These are phyloP conservation scores for Phytophthora rubi DNA, from an alignment of 352 stramenopile genomes.

Conservation along the genomic window DNA sequence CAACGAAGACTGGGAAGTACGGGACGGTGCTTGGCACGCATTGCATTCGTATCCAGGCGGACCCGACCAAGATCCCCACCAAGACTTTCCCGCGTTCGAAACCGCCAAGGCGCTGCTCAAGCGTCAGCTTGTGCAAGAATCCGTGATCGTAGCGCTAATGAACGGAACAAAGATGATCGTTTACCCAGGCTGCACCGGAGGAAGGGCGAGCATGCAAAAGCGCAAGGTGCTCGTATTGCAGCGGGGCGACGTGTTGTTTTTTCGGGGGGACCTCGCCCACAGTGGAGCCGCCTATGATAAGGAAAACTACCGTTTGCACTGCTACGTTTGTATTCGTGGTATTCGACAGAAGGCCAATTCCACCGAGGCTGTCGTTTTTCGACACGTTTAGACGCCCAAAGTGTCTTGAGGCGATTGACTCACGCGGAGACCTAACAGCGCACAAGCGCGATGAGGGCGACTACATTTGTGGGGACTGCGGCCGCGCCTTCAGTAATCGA, in stretches of 20 bases:
- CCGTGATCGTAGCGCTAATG: not conserved
- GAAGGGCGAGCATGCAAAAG: not conserved
- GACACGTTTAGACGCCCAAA: not conserved
- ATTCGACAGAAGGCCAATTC: not conserved
- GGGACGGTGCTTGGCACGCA: not conserved
- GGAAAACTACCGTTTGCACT: not conserved
- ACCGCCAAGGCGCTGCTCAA: not conserved
- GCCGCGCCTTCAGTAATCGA: not conserved
- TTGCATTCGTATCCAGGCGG: not conserved
- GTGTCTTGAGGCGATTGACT: not conserved
- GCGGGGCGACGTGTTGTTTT: not conserved
- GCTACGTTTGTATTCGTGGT: not conserved
- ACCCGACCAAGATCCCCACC: not conserved
- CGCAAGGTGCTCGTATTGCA: not conserved
- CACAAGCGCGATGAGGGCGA: not conserved
- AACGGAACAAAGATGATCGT: not conserved
- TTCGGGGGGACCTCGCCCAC: not conserved
- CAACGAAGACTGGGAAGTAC: not conserved
- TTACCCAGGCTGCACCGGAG: not conserved
- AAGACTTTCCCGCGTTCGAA: not conserved
- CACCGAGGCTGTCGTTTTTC: not conserved
- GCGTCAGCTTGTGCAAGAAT: not conserved
- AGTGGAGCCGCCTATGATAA: not conserved
- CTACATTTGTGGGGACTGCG: not conserved
- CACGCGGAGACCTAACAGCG: not conserved